phyloP scores from a whole-genome alignment of 768 basidiomycete species.

The Leccinum longicurvipes region DNA sequence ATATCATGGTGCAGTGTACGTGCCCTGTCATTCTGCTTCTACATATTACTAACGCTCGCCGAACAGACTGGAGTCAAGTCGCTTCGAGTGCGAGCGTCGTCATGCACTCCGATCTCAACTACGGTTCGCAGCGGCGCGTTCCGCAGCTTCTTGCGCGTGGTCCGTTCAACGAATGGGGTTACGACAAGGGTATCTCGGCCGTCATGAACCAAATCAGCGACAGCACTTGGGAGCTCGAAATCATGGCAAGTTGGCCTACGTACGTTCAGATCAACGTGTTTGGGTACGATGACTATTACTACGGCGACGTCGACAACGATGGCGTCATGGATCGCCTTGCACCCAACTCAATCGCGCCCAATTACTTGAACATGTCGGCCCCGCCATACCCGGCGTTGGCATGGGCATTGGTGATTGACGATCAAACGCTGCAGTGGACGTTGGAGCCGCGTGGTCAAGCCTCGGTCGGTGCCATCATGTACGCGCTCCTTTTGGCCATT shows the following conservation, averaged over 20 bases:
- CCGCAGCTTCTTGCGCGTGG: slow-evolving; percentile 88
- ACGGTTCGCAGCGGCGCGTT: slow-evolving; percentile 62
- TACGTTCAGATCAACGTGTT: slow-evolving; percentile 89
- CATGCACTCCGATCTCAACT: slow-evolving; percentile 74
- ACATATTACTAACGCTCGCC: slow-evolving; percentile 1
- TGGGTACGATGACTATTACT: slow-evolving; percentile 89
- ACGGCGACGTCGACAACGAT: slow-evolving; percentile 86
- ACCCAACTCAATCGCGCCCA: slow-evolving; percentile 80
- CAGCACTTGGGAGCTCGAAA: slow-evolving; percentile 79
- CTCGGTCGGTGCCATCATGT: slow-evolving; percentile 82
- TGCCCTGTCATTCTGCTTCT: not conserved
- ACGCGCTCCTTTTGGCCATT: slow-evolving; percentile 74
- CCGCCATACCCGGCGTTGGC: slow-evolving; percentile 86
- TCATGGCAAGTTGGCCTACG: slow-evolving; percentile 89
- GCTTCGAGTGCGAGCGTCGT: slow-evolving; percentile 61
- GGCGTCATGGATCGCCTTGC: slow-evolving; percentile 88
- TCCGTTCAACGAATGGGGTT: slow-evolving; percentile 90
- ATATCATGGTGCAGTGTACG: slow-evolving; percentile 88
- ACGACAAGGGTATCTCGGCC: slow-evolving; percentile 74
- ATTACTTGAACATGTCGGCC: slow-evolving; percentile 89
- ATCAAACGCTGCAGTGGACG: slow-evolving; percentile 71
- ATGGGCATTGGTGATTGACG: slow-evolving; percentile 82
- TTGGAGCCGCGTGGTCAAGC: slow-evolving; percentile 81
- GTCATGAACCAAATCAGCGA: slow-evolving; percentile 63
- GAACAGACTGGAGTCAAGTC: slow-evolving; percentile 72